Percentiles rank a stretch among this genome's conserved stretches.
These are phyloP conservation scores for Viola odorata DNA, from an alignment of 345 rosid species.

Conservation along the genomic window DNA sequence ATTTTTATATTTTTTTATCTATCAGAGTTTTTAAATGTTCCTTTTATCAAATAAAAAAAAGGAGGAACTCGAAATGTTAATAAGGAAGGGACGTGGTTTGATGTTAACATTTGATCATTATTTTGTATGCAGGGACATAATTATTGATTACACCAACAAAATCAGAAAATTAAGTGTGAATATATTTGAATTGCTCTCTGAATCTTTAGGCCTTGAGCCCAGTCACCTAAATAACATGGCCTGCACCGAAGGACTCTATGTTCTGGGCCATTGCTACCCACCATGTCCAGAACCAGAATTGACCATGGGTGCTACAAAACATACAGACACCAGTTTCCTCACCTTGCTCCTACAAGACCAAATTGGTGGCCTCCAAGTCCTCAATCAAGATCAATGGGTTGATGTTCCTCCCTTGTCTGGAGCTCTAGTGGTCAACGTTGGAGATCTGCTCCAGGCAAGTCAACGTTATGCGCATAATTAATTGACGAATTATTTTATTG, in stretches of 20 bases:
- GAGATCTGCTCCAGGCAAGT: slow-evolving; percentile 14
- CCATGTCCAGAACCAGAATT: slow-evolving; percentile 17
- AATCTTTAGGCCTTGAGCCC: slow-evolving; percentile 9
- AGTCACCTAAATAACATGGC: slow-evolving; percentile 9
- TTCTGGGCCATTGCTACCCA: slow-evolving; percentile 20
- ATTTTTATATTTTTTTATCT: too few species aligned
- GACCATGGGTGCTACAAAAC: slow-evolving; percentile 5
- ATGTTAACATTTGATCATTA: too few species aligned
- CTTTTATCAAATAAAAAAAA: too few species aligned
- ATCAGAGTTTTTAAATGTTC: neutral
- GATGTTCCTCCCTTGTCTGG: slow-evolving; percentile 10
- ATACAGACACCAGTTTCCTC: slow-evolving; percentile 11
- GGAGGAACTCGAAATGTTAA: too few species aligned
- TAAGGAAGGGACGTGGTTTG: too few species aligned
- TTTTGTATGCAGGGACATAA: slow-evolving; percentile 13
- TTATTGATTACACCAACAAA: slow-evolving; percentile 2
- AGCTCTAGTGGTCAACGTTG: slow-evolving; percentile 9
- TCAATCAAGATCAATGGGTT: slow-evolving; percentile 12
- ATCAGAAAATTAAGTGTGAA: neutral
- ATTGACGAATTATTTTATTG: too few species aligned
- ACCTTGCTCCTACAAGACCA: slow-evolving; percentile 19
- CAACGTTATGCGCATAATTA: too few species aligned
- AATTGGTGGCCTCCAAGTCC: slow-evolving; percentile 19
- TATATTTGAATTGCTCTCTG: slow-evolving; percentile 10
- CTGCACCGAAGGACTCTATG: slow-evolving; percentile 11